Percentiles rank a stretch among this genome's conserved stretches.
Conservation (phyloP, 208 protist species). For the Leishmania tropica region DNA sequence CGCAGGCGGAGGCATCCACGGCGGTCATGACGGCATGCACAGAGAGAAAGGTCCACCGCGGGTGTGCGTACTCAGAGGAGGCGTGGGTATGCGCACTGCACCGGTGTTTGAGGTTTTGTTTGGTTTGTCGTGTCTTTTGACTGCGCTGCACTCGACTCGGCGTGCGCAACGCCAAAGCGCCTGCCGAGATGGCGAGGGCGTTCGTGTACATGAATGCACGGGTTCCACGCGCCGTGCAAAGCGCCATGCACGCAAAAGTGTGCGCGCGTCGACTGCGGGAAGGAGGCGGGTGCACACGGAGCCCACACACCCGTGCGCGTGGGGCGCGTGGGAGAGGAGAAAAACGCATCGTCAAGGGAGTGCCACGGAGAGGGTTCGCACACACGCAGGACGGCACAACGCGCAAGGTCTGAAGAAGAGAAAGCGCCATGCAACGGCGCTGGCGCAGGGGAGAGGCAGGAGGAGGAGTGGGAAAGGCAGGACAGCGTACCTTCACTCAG, state of each 20-base stretch:
- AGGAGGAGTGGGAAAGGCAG: background rate
- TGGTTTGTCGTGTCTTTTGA: background rate
- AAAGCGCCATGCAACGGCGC: background rate
- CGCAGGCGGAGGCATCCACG: background rate
- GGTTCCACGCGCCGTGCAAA: no score
- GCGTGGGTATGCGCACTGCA: background rate
- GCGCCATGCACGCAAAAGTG: no score
- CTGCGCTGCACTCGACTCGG: background rate
- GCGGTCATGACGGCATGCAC: background rate
- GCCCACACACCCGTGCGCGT: no score
- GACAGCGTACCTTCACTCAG: background rate
- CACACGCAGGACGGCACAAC: background rate
- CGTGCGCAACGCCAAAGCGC: background rate
- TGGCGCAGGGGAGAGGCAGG: background rate
- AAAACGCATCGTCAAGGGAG: background rate
- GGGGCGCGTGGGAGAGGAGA: background rate
- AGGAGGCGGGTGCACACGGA: no score
- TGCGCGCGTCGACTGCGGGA: no score
- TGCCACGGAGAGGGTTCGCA: background rate
- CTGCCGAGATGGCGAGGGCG: background rate
- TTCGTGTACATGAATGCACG: no score
- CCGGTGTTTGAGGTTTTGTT: background rate
- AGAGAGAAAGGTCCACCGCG: background rate
- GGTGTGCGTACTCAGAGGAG: background rate
- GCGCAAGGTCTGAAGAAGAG: background rate